Evolutionary conservation across 352 stramenopile species (phyloP), one percentile per base, ranked within the genome.

Genomic region (Elongisporangium undulatum): DNA sequence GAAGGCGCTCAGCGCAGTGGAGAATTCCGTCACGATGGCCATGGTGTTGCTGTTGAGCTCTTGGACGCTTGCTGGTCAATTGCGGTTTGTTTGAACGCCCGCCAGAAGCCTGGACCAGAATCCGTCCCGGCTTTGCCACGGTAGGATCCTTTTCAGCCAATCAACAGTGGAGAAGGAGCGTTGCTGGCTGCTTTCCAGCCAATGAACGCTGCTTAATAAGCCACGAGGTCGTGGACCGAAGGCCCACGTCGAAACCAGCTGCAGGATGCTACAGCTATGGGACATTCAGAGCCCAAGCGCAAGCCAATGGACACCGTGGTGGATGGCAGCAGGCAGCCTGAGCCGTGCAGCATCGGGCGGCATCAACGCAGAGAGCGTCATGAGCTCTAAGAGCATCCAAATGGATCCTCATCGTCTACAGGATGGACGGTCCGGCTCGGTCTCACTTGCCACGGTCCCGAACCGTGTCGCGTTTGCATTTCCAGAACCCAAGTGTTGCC

Each of bases 1-100:
- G 45, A 60, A 60, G 22, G 23, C 34, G 55, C 45, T 60, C 16
- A 60, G 29, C 29, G 29, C 29, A 41, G 29, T 41, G 29, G 29
- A 41, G 29, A 41, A 41, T 41, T 41, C 29, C 29, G 29, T 41
- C 29, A 41, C 29, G 29, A 41, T 41, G 29, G 29, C 29, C 29
- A 41, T 41, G 26, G 8, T n/a, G n/a, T n/a, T n/a, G n/a, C n/a
- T n/a, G n/a, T n/a, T 41, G 29, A 41, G 29, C 29, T 41, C 29
- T 41, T 41, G 29, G 29, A 9, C 1, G 5, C 13, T 34, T 41
- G 29, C 29, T 41, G 4, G 29, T 41, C 29, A 41, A 41, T 15
- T 41, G 29, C 4, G 29, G 8, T 41, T 41, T 41, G 29, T 41
- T 4, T 41, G 29, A 41, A 41, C 7, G 7, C 24, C 24, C 24